Base-by-base conservation (phyloP, 305 asterid species). In the Striga hermonthica region DNA sequence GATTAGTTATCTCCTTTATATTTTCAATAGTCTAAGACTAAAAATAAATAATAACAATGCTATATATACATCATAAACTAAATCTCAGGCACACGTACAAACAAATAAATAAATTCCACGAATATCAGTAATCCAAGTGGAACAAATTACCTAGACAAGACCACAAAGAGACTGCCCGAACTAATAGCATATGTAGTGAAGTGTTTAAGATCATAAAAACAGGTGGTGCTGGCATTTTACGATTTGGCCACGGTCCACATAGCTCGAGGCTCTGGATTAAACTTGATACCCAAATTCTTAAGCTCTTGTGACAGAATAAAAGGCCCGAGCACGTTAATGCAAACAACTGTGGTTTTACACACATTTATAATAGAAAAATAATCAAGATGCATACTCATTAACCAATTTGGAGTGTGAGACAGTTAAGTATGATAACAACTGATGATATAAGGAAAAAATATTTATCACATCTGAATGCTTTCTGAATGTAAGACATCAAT, bases 401-500 rank as follows among this genome's bases (percentile, higher is more conserved):
- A 0, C 56, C 56, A 14, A 49, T 49, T 49, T 13, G 56, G 31
- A 28, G 4, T 49, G 56, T 22, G 31, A 22, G 31, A 22, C 56
- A 12, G 15, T 48, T 2, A 4, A n/a, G 5, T 48, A 22, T 22
- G 31, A 48, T 48, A 48, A 48, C 12, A 12, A n/a, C 54, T 11
- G n/a, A n/a, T n/a, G 14, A 48, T 7, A 48, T 15, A 13, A 13
- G 57, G 16, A 50, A 50, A 50, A 6, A 5, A 1, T 7, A 53
- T 38, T 43, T 4, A 34, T 7, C 34, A 43, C 47, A 44, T 28
- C 16, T 40, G 57, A 43, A 66, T 55, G 15, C 39, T 34, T 66
- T 56, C 56, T 43, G 55, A 34, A 31, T 28, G 44, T 9, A 22
- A 31, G 48, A 57, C 5, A 48, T 54, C 53, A 55, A 41, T 67